Evolutionary conservation across 1,284 basidiomycete species (phyloP), one percentile per base, ranked within the genome.

Genomic region (Uromyces viciae-fabae): DNA sequence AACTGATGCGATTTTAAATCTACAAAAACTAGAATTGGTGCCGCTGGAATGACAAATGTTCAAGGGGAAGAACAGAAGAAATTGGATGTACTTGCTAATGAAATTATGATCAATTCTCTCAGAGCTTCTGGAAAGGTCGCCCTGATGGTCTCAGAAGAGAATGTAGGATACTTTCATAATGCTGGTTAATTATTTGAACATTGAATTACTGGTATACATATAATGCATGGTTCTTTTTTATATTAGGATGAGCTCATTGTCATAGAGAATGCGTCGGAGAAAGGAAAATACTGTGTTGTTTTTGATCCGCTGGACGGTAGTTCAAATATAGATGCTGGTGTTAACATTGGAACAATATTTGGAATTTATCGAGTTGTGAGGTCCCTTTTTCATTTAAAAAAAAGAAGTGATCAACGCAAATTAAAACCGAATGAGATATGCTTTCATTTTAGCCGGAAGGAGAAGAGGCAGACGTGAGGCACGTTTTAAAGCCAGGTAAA

Each of bases 41-140:
- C 95, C 28, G 97, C 97, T 15, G 97, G 97, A 28, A 94, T 95
- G 85, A 93, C 92, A 66, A 99, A 99, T 86, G 93, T 97, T 17
- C 94, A 97, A 87, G 97, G 97, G 71, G 97, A 99, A 87, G 97
- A 98, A 86, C 97, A 99, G 89, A 99, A 99, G 90, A 99, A 99
- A 88, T 90, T 99, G 81, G 96, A 98, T 86, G 92, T 98, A 28
- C 89, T 99, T 74, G 94, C 95, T 31, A 99, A 99, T 87, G 95
- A 99, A 86, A 99, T 99, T 89, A 99, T 99, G 97, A 91, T 99
- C 86, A 99, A 98, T 82, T 85, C 86, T 43, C 82, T 98, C 62
- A 90, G 93, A 52, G 94, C 95, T 1, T 95, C 93, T 36, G 94
- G 97, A 82, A 98, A 97, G 90, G 93, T 92, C 15, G 92, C 95